These are phyloP conservation scores for Capronia coronata DNA, from an alignment of 2,329 filamentous ascomycete species.

Conservation along the genomic window DNA sequence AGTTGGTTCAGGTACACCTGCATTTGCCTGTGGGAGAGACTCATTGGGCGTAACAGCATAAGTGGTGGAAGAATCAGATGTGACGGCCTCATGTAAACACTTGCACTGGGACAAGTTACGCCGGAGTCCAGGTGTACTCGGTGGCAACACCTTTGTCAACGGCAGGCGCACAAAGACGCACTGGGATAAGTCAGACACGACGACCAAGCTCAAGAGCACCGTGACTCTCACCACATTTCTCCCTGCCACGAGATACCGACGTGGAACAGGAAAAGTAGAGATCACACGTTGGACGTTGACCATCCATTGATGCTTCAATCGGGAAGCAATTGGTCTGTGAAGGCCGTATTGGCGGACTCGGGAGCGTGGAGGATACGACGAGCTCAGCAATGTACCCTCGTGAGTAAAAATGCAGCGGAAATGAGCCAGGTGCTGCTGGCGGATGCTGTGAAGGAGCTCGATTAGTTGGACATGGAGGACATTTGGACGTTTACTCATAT, in stretches of 20 bases:
- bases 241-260: not conserved
- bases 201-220: not conserved
- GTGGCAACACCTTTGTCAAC: too few relatives aligned
- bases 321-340: slow-evolving; percentile 1
- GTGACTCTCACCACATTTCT: not conserved
- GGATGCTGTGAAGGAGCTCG: not conserved
- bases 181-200: not conserved
- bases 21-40: not conserved
- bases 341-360: not conserved
- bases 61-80: not conserved
- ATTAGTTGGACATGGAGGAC: not conserved
- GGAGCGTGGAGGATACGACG: not conserved
- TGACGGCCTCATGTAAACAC: not conserved
- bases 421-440: not conserved
- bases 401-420: not conserved
- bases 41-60: not conserved
- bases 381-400: not conserved
- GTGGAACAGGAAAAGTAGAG: not conserved
- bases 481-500: too few relatives aligned
- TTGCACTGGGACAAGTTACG: not conserved
- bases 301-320: slow-evolving; percentile 22
- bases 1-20: not conserved
- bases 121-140: not conserved
- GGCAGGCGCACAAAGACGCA: not conserved
- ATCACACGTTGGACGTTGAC: slow-evolving; percentile 11